A percentile compares a stretch with the other conserved stretches of the same genome.
Evolutionary conservation across 2,329 filamentous ascomycete genomes (phyloP).

Genomic region (Coniella vitis): DNA sequence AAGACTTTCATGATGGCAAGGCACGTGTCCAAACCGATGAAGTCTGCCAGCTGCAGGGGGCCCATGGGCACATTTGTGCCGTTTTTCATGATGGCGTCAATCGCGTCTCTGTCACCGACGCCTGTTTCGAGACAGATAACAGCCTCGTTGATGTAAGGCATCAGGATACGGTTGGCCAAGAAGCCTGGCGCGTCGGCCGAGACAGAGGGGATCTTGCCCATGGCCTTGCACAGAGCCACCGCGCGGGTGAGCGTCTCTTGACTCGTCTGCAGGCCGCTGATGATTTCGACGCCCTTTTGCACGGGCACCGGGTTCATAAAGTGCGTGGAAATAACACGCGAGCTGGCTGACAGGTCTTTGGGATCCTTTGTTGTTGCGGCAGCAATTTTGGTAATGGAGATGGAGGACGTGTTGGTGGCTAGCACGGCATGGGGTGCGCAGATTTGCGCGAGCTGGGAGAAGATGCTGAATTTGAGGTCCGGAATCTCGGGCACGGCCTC

Average conservation of each 20-base stretch:
- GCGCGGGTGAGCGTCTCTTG: constrained; percentile 73
- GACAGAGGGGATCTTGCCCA: constrained; percentile 87
- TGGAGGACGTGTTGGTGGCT: constrained; percentile 97
- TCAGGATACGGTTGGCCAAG: constrained; percentile 90
- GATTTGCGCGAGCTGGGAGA: constrained; percentile 72
- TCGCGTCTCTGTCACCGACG: constrained; percentile 81
- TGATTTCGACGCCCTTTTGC: constrained; percentile 97
- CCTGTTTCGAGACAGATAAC: constrained; percentile 93
- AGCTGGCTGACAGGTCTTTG: constrained; percentile 71
- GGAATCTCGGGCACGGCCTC: constrained; percentile 94
- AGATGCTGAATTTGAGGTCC: constrained; percentile 80
- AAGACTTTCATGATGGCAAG: constrained; percentile 95
- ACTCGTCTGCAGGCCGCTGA: constrained; percentile 87
- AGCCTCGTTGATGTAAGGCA: constrained; percentile 99
- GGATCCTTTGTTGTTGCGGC: constrained; percentile 75
- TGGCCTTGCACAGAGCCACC: constrained; percentile 76
- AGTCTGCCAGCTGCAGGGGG: constrained; percentile 86
- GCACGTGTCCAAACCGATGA: constrained; percentile 95
- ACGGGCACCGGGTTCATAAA: constrained; percentile 99
- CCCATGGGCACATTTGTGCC: constrained; percentile 99
- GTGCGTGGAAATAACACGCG: constrained; percentile 88
- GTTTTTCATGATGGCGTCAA: constrained; percentile 98
- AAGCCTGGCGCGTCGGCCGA: constrained; percentile 91
- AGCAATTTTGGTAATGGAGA: constrained; percentile 93
- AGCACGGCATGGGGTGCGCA: constrained; percentile 81